phyloP scores from a whole-genome alignment of 371 early-diverging fungal species.

The Syncephalastrum sp. region DNA sequence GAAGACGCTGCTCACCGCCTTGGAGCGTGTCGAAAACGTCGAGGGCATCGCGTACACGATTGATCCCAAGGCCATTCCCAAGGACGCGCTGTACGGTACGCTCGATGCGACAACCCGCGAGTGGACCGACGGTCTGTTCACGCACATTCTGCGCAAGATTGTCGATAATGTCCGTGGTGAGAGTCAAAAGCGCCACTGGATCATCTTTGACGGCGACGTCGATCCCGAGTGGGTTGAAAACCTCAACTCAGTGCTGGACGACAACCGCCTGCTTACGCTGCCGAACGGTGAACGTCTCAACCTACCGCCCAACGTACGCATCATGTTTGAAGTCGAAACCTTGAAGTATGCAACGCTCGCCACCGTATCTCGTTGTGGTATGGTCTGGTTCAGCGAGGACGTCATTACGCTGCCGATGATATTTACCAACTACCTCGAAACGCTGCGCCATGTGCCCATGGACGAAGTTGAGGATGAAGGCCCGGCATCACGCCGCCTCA shows the following conservation, averaged over 20 bases:
- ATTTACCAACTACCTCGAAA: slow-evolving; percentile 80
- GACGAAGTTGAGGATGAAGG: slow-evolving; percentile 81
- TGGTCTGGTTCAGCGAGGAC: slow-evolving; percentile 98
- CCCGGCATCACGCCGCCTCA: slow-evolving; percentile 31
- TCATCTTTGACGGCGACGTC: slow-evolving; percentile 99
- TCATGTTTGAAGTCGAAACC: slow-evolving; percentile 99
- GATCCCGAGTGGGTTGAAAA: slow-evolving; percentile 99
- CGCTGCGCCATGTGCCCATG: slow-evolving; percentile 73
- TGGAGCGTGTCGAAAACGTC: slow-evolving; percentile 84
- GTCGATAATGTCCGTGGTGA: slow-evolving; percentile 98
- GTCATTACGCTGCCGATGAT: slow-evolving; percentile 86
- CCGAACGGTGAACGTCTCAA: slow-evolving; percentile 99
- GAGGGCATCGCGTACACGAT: slow-evolving; percentile 94
- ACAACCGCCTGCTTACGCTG: slow-evolving; percentile 94
- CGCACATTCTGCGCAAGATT: slow-evolving; percentile 94
- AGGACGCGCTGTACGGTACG: slow-evolving; percentile 95
- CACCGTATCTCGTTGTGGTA: slow-evolving; percentile 98
- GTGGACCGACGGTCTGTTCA: slow-evolving; percentile 99
- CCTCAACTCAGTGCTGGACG: slow-evolving; percentile 97
- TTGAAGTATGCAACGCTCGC: slow-evolving; percentile 97
- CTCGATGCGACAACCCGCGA: slow-evolving; percentile 97
- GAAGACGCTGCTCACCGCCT: slow-evolving; percentile 85
- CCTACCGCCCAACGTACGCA: slow-evolving; percentile 93
- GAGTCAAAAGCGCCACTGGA: slow-evolving; percentile 93
- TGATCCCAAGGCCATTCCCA: slow-evolving; percentile 97